Evolutionary conservation across 768 basidiomycete genomes (phyloP), one percentile per base, ranked within the genome.

Genomic region (Podaxis sp.): DNA sequence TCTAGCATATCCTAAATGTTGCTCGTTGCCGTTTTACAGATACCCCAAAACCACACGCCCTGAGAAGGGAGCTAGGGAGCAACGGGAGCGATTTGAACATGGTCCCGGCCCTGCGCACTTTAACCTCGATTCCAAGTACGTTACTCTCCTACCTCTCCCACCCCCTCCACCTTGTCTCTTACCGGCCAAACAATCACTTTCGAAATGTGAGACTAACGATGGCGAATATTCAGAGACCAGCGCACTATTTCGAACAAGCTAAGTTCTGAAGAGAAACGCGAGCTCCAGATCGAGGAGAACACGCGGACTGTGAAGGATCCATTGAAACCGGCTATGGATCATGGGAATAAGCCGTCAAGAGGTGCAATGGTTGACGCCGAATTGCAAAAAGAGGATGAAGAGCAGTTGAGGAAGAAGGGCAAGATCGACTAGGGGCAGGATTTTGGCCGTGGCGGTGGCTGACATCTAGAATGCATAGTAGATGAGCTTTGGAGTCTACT

Each of bases 331-430:
- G 85, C 84, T 0, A 71, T 70, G n/a, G 69, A 75, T 15, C 86
- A 87, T 58, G 84, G 85, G 0, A 79, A 87, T 66, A 74, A 86
- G 64, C 86, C 87, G 0, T 85, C 84, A 0, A 73, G 78, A 41
- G 85, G 86, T 0, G 87, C 85, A 1, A 71, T 81, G 68, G 77
- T 85, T n/a, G 87, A 88, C 67, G 82, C 82, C 3, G 74, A 86
- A 65, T 72, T 87, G 20, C 77, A 82, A 73, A 68, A 68, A 2
- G 84, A 85, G 61, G 87, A 88, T 20, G 78, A 79, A 58, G 80
- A 83, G 66, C 56, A 69, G 40, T 64, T 87, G 62, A 75, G 63
- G 67, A 73, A 76, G 65, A 86, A 85, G 70, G 79, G 63, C 33
- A 59, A 56, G 56, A 41, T 24, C 28, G 56, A 56, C 44, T 56